A percentile compares a stretch with the other conserved stretches of the same genome.
Conservation (phyloP, 768 basidiomycete species). For the Tulasnella sp. region DNA sequence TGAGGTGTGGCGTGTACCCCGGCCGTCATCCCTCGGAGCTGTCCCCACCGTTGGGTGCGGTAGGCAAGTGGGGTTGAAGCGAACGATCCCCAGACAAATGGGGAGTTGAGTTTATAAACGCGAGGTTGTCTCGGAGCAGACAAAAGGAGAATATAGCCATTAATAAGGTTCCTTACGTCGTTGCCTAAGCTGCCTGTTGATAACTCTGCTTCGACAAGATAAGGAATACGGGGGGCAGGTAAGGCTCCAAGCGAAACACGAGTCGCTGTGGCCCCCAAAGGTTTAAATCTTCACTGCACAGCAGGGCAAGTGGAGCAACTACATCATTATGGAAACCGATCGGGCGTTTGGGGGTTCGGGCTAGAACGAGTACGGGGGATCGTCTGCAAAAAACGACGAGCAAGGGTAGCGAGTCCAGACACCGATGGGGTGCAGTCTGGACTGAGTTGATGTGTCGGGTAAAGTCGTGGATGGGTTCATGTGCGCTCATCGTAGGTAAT, state of each 20-base stretch:
- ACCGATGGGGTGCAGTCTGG: neutral
- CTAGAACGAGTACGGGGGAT: constrained; percentile 4
- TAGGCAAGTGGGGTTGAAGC: constrained; percentile 5
- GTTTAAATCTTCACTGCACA: neutral
- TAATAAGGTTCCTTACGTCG: constrained; percentile 11
- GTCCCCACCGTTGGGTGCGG: neutral
- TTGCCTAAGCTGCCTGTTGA: neutral
- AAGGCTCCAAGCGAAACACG: neutral
- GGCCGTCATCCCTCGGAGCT: neutral
- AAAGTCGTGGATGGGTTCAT: neutral
- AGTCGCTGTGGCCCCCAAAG: neutral
- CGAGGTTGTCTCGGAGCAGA: neutral
- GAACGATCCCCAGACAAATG: neutral
- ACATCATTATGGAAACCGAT: neutral
- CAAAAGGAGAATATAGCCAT: neutral
- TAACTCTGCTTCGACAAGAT: constrained; percentile 17
- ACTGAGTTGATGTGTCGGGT: neutral
- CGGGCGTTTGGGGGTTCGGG: neutral
- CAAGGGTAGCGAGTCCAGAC: neutral
- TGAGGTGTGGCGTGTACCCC: neutral
- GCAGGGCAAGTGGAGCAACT: constrained; percentile 12
- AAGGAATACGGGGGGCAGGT: neutral
- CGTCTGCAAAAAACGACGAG: neutral
- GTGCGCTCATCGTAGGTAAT: constrained; percentile 13
- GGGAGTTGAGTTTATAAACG: constrained; percentile 1